Evolutionary conservation across 805 yeast species (phyloP), one percentile per base, ranked within the genome.

Genomic region (Candida parachauliodes): DNA sequence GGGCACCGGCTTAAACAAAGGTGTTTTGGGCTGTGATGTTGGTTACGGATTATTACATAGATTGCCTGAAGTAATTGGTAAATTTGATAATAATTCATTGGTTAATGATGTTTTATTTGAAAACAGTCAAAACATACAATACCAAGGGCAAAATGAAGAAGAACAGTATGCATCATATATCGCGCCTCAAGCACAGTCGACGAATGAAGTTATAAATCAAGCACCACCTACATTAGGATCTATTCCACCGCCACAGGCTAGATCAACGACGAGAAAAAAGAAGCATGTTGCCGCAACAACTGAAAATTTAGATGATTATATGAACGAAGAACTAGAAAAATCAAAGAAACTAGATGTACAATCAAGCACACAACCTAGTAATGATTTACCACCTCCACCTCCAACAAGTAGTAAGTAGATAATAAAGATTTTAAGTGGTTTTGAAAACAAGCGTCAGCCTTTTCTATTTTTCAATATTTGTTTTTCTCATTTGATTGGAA

Each of bases 11-110:
- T 60, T 55, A 11, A 88, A 89, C 11, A 74, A 68, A 46, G 95
- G 96, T 1, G 67, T 88, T 25, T 62, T 91, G 25, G 98, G 98
- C 2, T 88, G 96, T 62, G 95, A 89, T 46, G 94, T 91, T 14
- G 98, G 97, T 0, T 89, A 88, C 51, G 98, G 98, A 0, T 70
- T 84, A 36, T 65, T 91, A 35, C 98, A 91, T 55, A 67, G 93
- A 43, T 61, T 86, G n/a, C 96, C 98, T 1, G 77, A 79, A 41
- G 83, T 78, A 4, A 54, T 70, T 8, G 76, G 74, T 0, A 72
- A 74, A 41, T 77, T 73, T 51, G 75, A 66, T n/a, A 45, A 41
- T 17, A 48, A 49, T 10, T 47, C 55, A n/a, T 35, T 61, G 10
- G 47, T 50, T 17, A 66, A 61, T 28, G 69, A 63, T 47, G 50